Conservation (phyloP, 78 protist genomes). For the Cavenderia fasciculata region DNA sequence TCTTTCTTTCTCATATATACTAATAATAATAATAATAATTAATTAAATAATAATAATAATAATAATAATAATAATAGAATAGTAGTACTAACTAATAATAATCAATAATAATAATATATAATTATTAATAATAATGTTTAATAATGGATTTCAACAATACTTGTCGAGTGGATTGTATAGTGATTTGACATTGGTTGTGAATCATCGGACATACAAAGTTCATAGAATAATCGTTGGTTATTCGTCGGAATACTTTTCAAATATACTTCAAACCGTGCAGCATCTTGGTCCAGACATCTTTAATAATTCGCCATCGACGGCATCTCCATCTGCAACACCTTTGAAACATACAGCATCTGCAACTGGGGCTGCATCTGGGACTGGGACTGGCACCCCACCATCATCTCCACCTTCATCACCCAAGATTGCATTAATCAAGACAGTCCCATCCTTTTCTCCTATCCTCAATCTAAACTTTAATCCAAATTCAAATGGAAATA, state of each 20-base stretch:
- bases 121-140: slow-evolving; percentile 1
- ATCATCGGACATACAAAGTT: not conserved
- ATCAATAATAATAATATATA: too few species aligned
- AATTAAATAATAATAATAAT: too few species aligned
- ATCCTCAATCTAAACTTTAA: too few species aligned
- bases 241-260: not conserved
- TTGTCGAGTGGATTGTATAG: not conserved
- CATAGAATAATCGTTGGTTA: slow-evolving; percentile 18
- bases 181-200: not conserved
- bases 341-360: not conserved
- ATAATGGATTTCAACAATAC: not conserved
- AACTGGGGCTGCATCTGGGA: not conserved
- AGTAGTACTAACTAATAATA: too few species aligned
- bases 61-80: too few species aligned
- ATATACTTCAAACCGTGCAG: not conserved
- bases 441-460: not conserved
- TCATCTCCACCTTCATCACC: slow-evolving; percentile 10
- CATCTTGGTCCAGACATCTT: slow-evolving; percentile 14
- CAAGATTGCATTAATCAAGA: not conserved
- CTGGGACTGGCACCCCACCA: not conserved
- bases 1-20: too few species aligned
- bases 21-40: too few species aligned
- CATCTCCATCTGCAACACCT: not conserved
- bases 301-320: not conserved
- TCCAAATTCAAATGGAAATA: too few species aligned